These are phyloP conservation scores for Penicillium sp. DNA, from an alignment of 2,329 filamentous ascomycete genomes.

Conservation along the genomic window DNA sequence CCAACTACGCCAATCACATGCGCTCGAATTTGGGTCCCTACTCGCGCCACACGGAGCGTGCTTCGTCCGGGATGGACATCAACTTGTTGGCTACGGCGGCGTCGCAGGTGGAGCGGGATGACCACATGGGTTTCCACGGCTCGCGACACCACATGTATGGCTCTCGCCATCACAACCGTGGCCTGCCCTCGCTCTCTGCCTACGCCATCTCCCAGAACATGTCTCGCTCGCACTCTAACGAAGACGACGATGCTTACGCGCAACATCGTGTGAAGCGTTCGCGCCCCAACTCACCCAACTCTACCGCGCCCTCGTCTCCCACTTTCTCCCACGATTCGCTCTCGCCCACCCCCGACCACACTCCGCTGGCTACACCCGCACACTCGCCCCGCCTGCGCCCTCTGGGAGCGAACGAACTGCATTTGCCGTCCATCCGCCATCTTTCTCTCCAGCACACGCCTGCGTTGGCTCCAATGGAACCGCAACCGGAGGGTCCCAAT, in stretches of 20 bases:
- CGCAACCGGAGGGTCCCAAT: slow-evolving; percentile 58
- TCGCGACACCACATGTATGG: slow-evolving; percentile 48
- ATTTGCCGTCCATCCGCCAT: slow-evolving; percentile 81
- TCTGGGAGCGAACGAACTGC: slow-evolving; percentile 66
- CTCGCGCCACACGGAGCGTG: slow-evolving; percentile 47
- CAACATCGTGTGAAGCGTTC: slow-evolving; percentile 76
- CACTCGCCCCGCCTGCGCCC: slow-evolving; percentile 90
- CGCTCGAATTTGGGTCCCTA: slow-evolving; percentile 59
- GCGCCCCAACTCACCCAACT: slow-evolving; percentile 88
- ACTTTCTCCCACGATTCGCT: slow-evolving; percentile 95
- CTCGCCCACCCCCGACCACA: slow-evolving; percentile 94
- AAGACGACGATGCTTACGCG: slow-evolving; percentile 71
- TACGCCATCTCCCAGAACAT: slow-evolving; percentile 76
- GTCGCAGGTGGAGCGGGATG: slow-evolving; percentile 64
- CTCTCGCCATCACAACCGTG: slow-evolving; percentile 51
- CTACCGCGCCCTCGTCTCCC: slow-evolving; percentile 90
- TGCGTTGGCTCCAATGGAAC: slow-evolving; percentile 69
- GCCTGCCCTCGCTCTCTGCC: slow-evolving; percentile 73
- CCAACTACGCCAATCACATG: slow-evolving; percentile 58
- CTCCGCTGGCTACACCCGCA: slow-evolving; percentile 93
- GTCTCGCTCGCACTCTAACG: slow-evolving; percentile 81
- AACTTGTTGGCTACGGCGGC: slow-evolving; percentile 68
- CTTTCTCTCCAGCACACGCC: slow-evolving; percentile 65
- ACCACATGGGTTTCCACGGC: slow-evolving; percentile 46
- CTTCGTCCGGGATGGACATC: slow-evolving; percentile 57